These are phyloP conservation scores for Austropuccinia psidii DNA, from an alignment of 1,284 basidiomycete species.

Conservation along the genomic window DNA sequence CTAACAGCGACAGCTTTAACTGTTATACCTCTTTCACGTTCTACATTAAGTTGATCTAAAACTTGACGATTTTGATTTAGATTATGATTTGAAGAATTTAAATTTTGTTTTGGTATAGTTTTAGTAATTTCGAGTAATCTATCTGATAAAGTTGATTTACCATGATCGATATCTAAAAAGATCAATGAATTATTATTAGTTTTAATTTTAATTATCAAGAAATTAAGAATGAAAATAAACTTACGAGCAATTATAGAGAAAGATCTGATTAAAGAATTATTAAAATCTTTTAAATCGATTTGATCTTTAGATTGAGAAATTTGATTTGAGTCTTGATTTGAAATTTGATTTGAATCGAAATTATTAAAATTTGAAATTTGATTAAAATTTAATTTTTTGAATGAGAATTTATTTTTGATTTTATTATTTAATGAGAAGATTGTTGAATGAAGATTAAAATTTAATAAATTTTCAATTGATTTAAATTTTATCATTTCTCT, in stretches of 20 bases:
- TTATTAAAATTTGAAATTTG: no score
- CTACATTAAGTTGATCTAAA: slow-evolving; percentile 66
- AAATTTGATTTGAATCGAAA: no score
- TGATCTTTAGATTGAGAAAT: no score
- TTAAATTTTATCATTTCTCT: no score
- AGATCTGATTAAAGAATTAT: slow-evolving; percentile 8
- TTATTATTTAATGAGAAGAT: no score
- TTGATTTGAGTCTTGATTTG: no score
- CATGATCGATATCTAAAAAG: slow-evolving; percentile 48
- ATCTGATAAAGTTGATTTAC: slow-evolving; percentile 47
- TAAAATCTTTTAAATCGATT: no score
- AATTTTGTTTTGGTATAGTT: slow-evolving; percentile 42
- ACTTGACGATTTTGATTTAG: slow-evolving; percentile 43
- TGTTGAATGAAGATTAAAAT: no score
- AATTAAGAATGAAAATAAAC: neutral
- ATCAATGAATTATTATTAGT: no score
- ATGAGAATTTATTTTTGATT: no score
- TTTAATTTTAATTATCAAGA: neutral
- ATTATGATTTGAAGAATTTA: slow-evolving; percentile 9
- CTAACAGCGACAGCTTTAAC: slow-evolving; percentile 52
- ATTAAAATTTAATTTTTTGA: no score
- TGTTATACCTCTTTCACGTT: slow-evolving; percentile 87
- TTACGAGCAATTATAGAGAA: slow-evolving; percentile 33
- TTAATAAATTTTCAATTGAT: no score
- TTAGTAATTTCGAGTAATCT: slow-evolving; percentile 46